Evolutionary conservation across 768 basidiomycete genomes (phyloP), one percentile per base, ranked within the genome.

Genomic region (Leccinum imitatum): DNA sequence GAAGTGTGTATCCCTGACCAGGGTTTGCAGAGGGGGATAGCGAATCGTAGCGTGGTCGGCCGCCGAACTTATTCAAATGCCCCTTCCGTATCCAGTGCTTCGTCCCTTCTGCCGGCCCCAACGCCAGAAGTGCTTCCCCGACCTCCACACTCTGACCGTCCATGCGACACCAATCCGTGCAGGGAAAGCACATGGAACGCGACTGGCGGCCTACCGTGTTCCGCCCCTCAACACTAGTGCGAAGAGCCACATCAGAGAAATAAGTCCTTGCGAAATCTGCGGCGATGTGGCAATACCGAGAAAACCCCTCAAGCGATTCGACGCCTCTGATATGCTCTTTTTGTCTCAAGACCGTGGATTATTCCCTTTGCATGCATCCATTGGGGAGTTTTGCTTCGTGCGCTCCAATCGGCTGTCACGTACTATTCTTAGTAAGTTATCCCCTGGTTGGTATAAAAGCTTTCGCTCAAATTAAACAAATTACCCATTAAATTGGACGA

Each of bases 131-230:
- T 25, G 25, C 25, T 25, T 25, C 25, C 25, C 25, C 25, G 25
- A 25, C 25, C 25, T 25, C 25, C 25, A 25, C 25, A 25, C 25
- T 25, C 25, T 25, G 25, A 25, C 25, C 25, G 25, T 25, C 25
- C 25, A 25, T 25, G 25, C 25, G 25, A 25, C 25, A 25, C 25
- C 25, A 25, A 25, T 25, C 25, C 25, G 8, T 50, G 48, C 50
- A 54, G 46, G 17, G 17, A 51, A 25, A 39, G 35, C 51, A 37
- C 67, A 58, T 35, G 63, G 48, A 54, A 48, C 30, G 23, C 19
- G 33, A 58, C 50, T 53, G 44, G 21, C 41, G 30, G 54, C 33
- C 33, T 13, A 56, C 44, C 41, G 6, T 47, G 48, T 41, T 54
- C 54, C 25, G 47, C 14, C n/a, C 23, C 21, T 17, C 41, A 46